Percentiles rank a stretch among this genome's conserved stretches.
Conservation (phyloP, 768 basidiomycete genomes). For the Trametopsis cervina region DNA sequence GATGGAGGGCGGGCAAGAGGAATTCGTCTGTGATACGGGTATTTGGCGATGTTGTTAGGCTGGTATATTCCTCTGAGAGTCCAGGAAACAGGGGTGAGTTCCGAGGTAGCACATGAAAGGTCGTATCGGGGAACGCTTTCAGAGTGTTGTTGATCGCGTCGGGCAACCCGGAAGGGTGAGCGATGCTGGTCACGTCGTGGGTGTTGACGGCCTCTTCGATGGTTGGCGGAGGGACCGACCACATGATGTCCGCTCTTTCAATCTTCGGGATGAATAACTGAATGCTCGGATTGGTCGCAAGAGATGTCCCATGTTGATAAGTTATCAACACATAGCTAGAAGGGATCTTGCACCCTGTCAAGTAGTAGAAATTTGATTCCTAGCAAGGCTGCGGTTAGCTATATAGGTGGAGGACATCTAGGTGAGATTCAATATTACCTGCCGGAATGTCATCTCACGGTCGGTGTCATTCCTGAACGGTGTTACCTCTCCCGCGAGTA, state of each 20-base stretch:
- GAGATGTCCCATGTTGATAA: slow-evolving; percentile 43
- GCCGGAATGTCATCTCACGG: slow-evolving; percentile 65
- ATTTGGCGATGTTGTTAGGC: slow-evolving; percentile 28
- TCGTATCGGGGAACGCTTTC: slow-evolving; percentile 43
- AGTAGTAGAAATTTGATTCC: slow-evolving; percentile 87
- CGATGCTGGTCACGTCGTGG: slow-evolving; percentile 55
- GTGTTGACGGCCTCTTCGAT: slow-evolving; percentile 45
- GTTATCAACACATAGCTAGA: slow-evolving; percentile 58
- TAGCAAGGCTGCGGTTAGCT: slow-evolving; percentile 13
- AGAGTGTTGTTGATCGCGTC: slow-evolving; percentile 39
- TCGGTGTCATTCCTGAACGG: slow-evolving; percentile 79
- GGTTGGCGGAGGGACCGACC: slow-evolving; percentile 80
- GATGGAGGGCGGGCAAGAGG: slow-evolving; percentile 75
- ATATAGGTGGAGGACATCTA: not conserved
- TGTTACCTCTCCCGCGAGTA: slow-evolving; percentile 59
- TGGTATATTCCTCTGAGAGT: slow-evolving; percentile 36
- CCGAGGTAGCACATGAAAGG: slow-evolving; percentile 61
- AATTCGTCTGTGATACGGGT: slow-evolving; percentile 47
- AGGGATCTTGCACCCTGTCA: slow-evolving; percentile 75
- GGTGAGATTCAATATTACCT: slow-evolving; percentile 22
- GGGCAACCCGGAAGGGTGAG: slow-evolving; percentile 41
- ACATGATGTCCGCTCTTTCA: slow-evolving; percentile 71
- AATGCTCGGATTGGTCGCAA: slow-evolving; percentile 35
- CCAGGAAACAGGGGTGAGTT: slow-evolving; percentile 45
- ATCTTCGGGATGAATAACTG: slow-evolving; percentile 77